Evolutionary conservation across 768 basidiomycete genomes (phyloP).

Genomic region (Mycena maculata): DNA sequence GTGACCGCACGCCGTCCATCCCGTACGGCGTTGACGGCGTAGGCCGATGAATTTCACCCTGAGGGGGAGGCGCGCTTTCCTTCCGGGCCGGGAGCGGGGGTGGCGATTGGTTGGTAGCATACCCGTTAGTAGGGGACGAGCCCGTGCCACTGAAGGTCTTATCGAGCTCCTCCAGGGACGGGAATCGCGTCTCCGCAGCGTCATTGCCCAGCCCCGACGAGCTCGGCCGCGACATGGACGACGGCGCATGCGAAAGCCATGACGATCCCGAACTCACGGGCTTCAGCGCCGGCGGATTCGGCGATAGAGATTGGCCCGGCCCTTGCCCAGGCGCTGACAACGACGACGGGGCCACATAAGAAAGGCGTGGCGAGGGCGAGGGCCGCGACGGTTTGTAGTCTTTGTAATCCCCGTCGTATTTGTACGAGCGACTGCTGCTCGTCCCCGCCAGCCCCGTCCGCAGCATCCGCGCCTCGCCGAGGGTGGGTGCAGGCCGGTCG

Average conservation of each 20-base stretch:
- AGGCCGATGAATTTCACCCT: constrained; percentile 35
- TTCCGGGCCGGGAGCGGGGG: constrained; percentile 22
- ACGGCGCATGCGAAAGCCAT: constrained; percentile 44
- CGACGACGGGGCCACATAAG: constrained; percentile 20
- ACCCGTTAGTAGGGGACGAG: constrained; percentile 24
- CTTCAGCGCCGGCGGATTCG: constrained; percentile 40
- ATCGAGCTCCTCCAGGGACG: constrained; percentile 88
- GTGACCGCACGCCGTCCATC: constrained; percentile 61
- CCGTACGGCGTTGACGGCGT: constrained; percentile 35
- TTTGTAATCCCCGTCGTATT: constrained; percentile 41
- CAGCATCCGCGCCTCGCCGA: constrained; percentile 80
- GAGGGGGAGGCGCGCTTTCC: constrained; percentile 9
- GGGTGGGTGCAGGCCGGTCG: constrained; percentile 68
- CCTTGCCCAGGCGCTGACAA: background rate
- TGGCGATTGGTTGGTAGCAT: constrained; percentile 7
- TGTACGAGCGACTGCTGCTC: constrained; percentile 41
- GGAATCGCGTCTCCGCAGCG: constrained; percentile 80
- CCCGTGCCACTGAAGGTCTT: constrained; percentile 26
- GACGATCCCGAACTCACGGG: constrained; percentile 46
- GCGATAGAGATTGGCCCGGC: constrained; percentile 46
- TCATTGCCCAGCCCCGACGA: constrained; percentile 53
- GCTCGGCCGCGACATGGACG: constrained; percentile 44
- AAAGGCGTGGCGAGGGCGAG: constrained; percentile 50
- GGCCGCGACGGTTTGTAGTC: constrained; percentile 43
- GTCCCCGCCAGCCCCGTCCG: constrained; percentile 76